Base-by-base conservation (phyloP, 768 basidiomycete genomes). In the Rhizopogon vesiculosus region DNA sequence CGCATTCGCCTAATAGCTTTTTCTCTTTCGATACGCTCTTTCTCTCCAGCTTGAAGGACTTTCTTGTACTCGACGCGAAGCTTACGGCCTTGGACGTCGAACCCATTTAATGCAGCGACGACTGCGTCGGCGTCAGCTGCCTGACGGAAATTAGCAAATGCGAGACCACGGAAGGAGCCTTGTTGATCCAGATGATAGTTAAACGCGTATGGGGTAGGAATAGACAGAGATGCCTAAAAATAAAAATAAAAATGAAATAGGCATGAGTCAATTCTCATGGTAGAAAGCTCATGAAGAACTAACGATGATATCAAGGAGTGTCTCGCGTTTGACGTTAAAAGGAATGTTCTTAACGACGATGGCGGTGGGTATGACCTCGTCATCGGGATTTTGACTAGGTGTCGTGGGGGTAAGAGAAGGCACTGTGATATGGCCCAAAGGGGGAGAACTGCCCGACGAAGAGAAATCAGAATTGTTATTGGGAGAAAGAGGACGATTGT, bases 261-360 rank as follows among this genome's bases (percentile, higher is more conserved):
- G 43, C 64, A 46, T 15, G 9, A 13, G 54, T 31, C 7, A 25
- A 16, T 61, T 55, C 51, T 13, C 38, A 41, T 2, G 3, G 38
- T 31, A 31, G 45, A 43, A 61, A 45, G 16, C 2, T 7, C 1
- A 39, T 51, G 58, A 61, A 50, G 46, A 38, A 83, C 92, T 61
- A 56, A 96, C 95, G 70, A 99, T 98, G 70, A 98, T 93, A 76
- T 90, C 88, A 66, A 98, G 85, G 63, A 99, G 83, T 43, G 92
- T 92, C 76, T 98, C 96, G 67, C 92, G 87, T 76, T 94, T 92
- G 62, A 98, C 93, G 66, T 94, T 94, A 80, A 99, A 99, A 62
- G 96, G 96, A 76, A 99, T 99, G 79, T 98, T 98, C 84, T 99
- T 99, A 73, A 99, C 98, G 69, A 99, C 97, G 67, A 99, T 98